Percentiles rank a stretch among this genome's conserved stretches.
phyloP scores from a whole-genome alignment of 1,284 basidiomycete genomes.

The Boletellus deceptivus region DNA sequence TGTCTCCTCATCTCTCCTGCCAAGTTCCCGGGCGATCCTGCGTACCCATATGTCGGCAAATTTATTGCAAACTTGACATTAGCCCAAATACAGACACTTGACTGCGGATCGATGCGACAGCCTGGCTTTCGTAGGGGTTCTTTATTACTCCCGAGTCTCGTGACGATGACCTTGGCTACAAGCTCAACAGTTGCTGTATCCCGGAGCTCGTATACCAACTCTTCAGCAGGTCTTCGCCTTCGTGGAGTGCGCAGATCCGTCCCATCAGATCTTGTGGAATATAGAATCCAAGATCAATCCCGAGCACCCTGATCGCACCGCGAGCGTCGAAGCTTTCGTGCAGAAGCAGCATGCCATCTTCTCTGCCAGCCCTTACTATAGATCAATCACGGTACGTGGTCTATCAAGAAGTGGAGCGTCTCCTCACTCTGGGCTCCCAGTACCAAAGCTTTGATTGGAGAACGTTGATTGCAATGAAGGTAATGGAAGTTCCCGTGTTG shows the following conservation, averaged over 20 bases:
- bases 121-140: slow-evolving; percentile 54
- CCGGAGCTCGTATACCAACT: slow-evolving; percentile 69
- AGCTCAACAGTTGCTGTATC: slow-evolving; percentile 65
- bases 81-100: slow-evolving; percentile 72
- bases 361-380: slow-evolving; percentile 50
- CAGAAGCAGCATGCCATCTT: slow-evolving; percentile 58
- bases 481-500: slow-evolving; percentile 17
- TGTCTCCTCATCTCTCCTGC: slow-evolving; percentile 8
- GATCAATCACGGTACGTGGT: slow-evolving; percentile 56
- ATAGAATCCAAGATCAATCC: slow-evolving; percentile 80
- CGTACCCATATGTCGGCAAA: slow-evolving; percentile 73
- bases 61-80: slow-evolving; percentile 74
- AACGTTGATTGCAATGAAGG: slow-evolving; percentile 69
- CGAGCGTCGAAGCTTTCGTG: slow-evolving; percentile 66
- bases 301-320: slow-evolving; percentile 52
- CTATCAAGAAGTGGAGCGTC: not conserved
- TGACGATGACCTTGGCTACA: slow-evolving; percentile 10
- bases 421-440: slow-evolving; percentile 33
- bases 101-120: slow-evolving; percentile 73
- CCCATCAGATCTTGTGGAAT: slow-evolving; percentile 63
- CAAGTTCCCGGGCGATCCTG: slow-evolving; percentile 53
- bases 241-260: slow-evolving; percentile 65
- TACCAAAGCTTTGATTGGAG: slow-evolving; percentile 80
- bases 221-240: slow-evolving; percentile 74
- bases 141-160: not conserved